Evolutionary conservation across 108 stramenopile species (phyloP).

Genomic region (Skeletonema costatum): DNA sequence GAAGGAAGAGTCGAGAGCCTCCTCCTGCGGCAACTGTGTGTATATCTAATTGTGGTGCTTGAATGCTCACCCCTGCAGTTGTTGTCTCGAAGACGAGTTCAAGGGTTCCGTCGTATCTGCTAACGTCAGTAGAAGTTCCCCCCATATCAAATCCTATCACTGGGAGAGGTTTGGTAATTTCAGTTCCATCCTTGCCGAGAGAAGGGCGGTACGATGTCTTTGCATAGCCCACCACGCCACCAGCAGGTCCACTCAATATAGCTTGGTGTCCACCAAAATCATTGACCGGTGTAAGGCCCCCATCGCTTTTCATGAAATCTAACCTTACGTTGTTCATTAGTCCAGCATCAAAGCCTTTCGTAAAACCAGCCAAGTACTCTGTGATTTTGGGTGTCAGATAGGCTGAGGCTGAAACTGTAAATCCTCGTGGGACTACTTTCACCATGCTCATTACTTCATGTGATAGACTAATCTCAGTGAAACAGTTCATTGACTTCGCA

Average conservation of each 20-base stretch:
- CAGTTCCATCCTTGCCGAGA: slow-evolving; percentile 29
- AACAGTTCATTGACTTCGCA: slow-evolving; percentile 85
- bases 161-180: slow-evolving; percentile 52
- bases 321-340: slow-evolving; percentile 74
- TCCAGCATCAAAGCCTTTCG: slow-evolving; percentile 88
- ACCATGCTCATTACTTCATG: slow-evolving; percentile 96
- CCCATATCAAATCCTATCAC: slow-evolving; percentile 99
- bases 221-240: slow-evolving; percentile 98
- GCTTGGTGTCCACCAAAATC: slow-evolving; percentile 97
- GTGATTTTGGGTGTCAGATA: slow-evolving; percentile 96
- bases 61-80: slow-evolving; percentile 95
- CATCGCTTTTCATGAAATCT: slow-evolving; percentile 98
- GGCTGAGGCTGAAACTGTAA: slow-evolving; percentile 95
- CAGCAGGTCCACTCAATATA: slow-evolving; percentile 92
- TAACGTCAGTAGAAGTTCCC: slow-evolving; percentile 96
- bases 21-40: slow-evolving; percentile 98
- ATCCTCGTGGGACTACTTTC: slow-evolving; percentile 90
- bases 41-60: slow-evolving; percentile 97
- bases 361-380: slow-evolving; percentile 84
- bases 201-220: slow-evolving; percentile 79
- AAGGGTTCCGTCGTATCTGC: slow-evolving; percentile 83
- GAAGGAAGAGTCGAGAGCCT: slow-evolving; percentile 89
- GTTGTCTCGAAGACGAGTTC: slow-evolving; percentile 97
- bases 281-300: slow-evolving; percentile 93
- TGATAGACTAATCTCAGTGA: slow-evolving; percentile 88